Evolutionary conservation across 768 basidiomycete species (phyloP).

Genomic region (Pisolithus tinctorius): DNA sequence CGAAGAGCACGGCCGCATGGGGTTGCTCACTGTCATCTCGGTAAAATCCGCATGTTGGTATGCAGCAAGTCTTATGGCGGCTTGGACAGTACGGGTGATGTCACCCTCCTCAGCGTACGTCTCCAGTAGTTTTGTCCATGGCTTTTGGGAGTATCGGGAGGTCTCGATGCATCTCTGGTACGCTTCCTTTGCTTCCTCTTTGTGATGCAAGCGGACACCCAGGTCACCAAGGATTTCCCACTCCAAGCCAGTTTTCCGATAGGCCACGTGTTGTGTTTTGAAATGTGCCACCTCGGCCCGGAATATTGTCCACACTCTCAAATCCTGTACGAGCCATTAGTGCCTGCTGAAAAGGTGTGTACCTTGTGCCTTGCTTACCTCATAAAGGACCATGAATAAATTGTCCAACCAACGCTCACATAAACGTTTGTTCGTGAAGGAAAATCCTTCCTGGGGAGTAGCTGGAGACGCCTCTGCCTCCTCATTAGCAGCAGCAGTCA

Average conservation of each 20-base stretch:
- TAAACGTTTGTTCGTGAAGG: slow-evolving; percentile 92
- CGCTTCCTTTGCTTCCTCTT: slow-evolving; percentile 97
- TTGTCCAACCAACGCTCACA: slow-evolving; percentile 99
- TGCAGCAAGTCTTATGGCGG: slow-evolving; percentile 86
- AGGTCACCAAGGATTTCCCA: slow-evolving; percentile 99
- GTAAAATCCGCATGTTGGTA: slow-evolving; percentile 89
- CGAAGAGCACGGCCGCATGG: neutral
- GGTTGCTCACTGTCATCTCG: slow-evolving; percentile 69
- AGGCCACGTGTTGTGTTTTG: slow-evolving; percentile 97
- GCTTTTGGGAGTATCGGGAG: slow-evolving; percentile 81
- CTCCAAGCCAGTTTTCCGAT: slow-evolving; percentile 92
- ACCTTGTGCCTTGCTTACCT: slow-evolving; percentile 44
- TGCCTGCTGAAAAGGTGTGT: neutral
- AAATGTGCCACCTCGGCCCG: slow-evolving; percentile 97
- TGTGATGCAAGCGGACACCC: slow-evolving; percentile 89
- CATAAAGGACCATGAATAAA: slow-evolving; percentile 96
- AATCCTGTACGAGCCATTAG: slow-evolving; percentile 50
- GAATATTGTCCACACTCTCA: slow-evolving; percentile 98
- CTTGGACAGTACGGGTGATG: slow-evolving; percentile 83
- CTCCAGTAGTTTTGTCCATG: slow-evolving; percentile 91
- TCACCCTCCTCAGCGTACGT: slow-evolving; percentile 97
- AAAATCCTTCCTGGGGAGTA: slow-evolving; percentile 57
- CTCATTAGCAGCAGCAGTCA: slow-evolving; percentile 34
- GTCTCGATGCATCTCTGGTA: slow-evolving; percentile 91
- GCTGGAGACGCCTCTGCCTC: slow-evolving; percentile 21